Evolutionary conservation across 2,329 filamentous ascomycete species (phyloP), one percentile per base, ranked within the genome.

Genomic region (Aaosphaeria pasadenensis): DNA sequence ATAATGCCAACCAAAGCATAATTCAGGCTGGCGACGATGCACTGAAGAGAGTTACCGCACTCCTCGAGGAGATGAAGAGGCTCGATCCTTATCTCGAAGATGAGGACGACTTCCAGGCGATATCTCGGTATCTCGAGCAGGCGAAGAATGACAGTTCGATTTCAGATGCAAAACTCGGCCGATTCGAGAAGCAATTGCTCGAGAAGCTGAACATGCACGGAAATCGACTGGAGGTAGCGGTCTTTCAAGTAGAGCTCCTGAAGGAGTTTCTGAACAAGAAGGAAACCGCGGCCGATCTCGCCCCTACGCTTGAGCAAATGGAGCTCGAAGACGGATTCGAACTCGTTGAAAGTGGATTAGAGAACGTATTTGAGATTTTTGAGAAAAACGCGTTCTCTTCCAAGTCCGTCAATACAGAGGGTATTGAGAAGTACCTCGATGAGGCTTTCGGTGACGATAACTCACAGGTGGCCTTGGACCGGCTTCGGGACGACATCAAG

Each of bases 171-270:
- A 70, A 75, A 17, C 51, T 85, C 5, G 54, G 59, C 1, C 71
- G 73, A 39, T 81, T 76, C 64, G 74, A 83, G 52, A 53, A 62
- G 11, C 67, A 72, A 28, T 58, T 85, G n/a, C 65, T 73, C 32
- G 62, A 71, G 29, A 73, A 76, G 32, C 54, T 85, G 5, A 60
- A 71, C 11, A 69, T 75, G n/a, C 72, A 81, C 53, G 74, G 74
- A n/a, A 71, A 75, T 43, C 81, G 78, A 49, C 77, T 82, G 54
- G 72, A 79, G 13, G 80, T 82, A 57, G 81, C 81, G 0, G 70
- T 73, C 5, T 71, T 85, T 31, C 84, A 84, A 58, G 77, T 78
- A 13, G 63, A 75, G 36, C 62, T 85, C 75, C 64, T 83, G 43
- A 57, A 47, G 33, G 54, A 66, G 41, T 53, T 48, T 7, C 54